A percentile compares a stretch with the other conserved stretches of the same genome.
Conservation (phyloP, 1,139 yeast species). For the Arxiozyma slooffiae region DNA sequence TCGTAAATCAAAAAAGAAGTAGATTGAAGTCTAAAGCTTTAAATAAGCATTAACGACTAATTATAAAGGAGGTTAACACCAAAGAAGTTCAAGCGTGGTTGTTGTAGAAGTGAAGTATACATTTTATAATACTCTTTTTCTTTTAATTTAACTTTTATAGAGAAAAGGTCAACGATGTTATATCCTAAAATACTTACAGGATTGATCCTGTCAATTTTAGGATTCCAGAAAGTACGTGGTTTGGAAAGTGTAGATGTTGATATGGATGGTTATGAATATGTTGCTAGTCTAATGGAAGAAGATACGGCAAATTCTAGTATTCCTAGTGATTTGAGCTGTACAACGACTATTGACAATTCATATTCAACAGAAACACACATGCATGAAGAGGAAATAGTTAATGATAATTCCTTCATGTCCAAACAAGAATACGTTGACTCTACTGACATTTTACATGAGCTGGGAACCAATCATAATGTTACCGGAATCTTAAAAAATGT, state of each 20-base stretch:
- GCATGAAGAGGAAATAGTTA: no score
- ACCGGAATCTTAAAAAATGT: constrained; percentile 4
- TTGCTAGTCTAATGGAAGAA: constrained; percentile 1
- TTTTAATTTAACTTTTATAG: not conserved
- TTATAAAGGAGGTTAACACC: no score
- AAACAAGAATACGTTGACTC: not conserved
- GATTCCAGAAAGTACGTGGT: not conserved
- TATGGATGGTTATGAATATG: constrained; percentile 1
- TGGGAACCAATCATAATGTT: not conserved
- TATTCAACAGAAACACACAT: not conserved
- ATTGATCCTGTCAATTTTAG: not conserved
- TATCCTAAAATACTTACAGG: not conserved
- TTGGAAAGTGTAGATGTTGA: constrained; percentile 1
- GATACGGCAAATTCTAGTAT: not conserved
- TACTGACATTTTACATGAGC: not conserved
- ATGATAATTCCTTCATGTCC: not conserved
- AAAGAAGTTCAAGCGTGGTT: not conserved
- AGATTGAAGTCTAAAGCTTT: not conserved
- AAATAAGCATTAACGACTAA: no score
- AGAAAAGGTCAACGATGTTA: not conserved
- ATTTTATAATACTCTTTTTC: no score
- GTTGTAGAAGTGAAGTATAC: no score
- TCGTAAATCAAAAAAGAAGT: no score
- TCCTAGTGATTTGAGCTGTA: not conserved
- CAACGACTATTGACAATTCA: not conserved